Base-by-base conservation (phyloP, 768 basidiomycete genomes). In the Amanita polypyramis region DNA sequence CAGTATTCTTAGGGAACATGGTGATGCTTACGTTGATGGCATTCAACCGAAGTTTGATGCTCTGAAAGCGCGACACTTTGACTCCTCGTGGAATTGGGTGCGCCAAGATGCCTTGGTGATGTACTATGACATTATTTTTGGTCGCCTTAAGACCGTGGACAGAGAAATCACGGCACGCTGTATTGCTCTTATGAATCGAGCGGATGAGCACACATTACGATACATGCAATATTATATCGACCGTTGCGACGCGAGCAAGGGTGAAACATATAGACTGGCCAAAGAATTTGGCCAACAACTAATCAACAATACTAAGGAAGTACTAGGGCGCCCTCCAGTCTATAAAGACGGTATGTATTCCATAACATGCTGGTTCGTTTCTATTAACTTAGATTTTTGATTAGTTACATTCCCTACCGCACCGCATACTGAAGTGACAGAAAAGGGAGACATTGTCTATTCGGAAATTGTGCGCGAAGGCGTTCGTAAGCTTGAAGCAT, bases 31-130 rank as follows among this genome's bases (percentile, higher is more conserved):
- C 66, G 72, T 98, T 51, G 85, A 94, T 27, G 96, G 96, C 37
- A 94, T 98, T 52, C 87, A 94, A 59, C 96, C 96, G 8, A 75
- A 79, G 50, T 99, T 99, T 65, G 90, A 95, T 59, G 83, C 89
- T 2, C 73, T 97, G 58, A 98, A 99, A 67, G 96, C 94, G 10
- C 88, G 96, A 39, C 93, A 85, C 61, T 98, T 99, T 72, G 94
- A 98, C 62, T 98, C 95, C 2, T 92, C 87, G 5, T 99, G 95
- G 96, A 99, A 99, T 62, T 99, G 96, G 96, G 95, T 86, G 38
- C 84, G 95, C 51, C 96, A 99, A 68, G 94, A 96, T 52, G 91
- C 93, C 12, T 73, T 98, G 21, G 70, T 91, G 51, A 94, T 99
- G 91, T 98, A 83, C 70, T 97, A 94, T 66, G 95, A 98, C 63